These are phyloP conservation scores for Macrolepiota fuliginosa DNA, from an alignment of 768 basidiomycete species.

Conservation along the genomic window DNA sequence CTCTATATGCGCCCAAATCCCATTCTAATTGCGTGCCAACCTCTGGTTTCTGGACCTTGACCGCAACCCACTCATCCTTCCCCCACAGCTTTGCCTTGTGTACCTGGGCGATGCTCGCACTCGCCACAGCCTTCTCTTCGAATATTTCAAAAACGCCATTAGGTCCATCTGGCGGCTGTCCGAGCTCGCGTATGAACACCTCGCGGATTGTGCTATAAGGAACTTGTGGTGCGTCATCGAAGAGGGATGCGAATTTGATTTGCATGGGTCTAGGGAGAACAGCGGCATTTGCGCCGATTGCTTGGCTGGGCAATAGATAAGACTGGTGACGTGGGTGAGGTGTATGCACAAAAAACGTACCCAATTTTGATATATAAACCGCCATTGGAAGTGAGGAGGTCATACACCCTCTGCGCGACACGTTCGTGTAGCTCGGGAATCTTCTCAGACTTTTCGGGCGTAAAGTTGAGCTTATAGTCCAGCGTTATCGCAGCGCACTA, in stretches of 20 bases:
- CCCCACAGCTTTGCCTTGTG: constrained; percentile 67
- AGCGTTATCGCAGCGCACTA: constrained; percentile 69
- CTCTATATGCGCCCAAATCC: constrained; percentile 70
- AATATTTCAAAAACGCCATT: constrained; percentile 78
- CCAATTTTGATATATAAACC: constrained; percentile 87
- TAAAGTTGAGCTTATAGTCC: constrained; percentile 91
- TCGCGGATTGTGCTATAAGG: constrained; percentile 64
- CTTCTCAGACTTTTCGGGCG: constrained; percentile 59
- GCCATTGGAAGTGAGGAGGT: constrained; percentile 79
- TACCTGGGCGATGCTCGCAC: constrained; percentile 92
- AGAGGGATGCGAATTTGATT: constrained; percentile 76
- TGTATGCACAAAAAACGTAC: constrained; percentile 19
- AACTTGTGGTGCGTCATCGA: constrained; percentile 87
- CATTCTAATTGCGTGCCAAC: constrained; percentile 85
- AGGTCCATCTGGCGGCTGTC: constrained; percentile 59
- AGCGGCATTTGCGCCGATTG: constrained; percentile 82
- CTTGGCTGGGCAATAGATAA: constrained; percentile 47
- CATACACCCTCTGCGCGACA: constrained; percentile 73
- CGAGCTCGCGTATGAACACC: constrained; percentile 72
- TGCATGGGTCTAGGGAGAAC: constrained; percentile 83
- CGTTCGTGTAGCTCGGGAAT: constrained; percentile 85
- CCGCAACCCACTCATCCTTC: constrained; percentile 72
- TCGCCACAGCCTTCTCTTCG: constrained; percentile 74
- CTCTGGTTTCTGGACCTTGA: constrained; percentile 91
- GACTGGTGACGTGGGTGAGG: background rate